phyloP scores from a whole-genome alignment of 768 basidiomycete species.

The Paxillus rubicundulus region DNA sequence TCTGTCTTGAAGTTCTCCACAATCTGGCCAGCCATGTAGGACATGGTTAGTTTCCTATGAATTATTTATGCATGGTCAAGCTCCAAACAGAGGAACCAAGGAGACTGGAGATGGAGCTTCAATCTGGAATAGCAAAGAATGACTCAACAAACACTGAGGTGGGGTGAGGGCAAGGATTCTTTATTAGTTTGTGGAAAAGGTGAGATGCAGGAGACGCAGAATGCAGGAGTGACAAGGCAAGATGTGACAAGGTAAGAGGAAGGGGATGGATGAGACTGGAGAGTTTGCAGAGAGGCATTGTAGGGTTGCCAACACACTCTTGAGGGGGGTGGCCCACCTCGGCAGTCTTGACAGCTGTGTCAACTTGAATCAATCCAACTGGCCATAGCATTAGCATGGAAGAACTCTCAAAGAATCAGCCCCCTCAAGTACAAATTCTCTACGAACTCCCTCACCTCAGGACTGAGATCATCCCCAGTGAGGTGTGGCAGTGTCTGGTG shows the following conservation, averaged over 20 bases:
- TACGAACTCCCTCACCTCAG: constrained; percentile 96
- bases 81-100: constrained; percentile 95
- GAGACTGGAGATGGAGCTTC: constrained; percentile 88
- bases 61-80: constrained; percentile 97
- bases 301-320: constrained; percentile 54
- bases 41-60: constrained; percentile 93
- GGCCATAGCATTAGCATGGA: constrained; percentile 99
- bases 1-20: constrained; percentile 94
- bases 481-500: constrained; percentile 97
- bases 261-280: too few species aligned
- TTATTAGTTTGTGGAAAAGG: constrained; percentile 34
- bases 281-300: constrained; percentile 70
- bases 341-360: constrained; percentile 99
- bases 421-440: constrained; percentile 98
- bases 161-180: constrained; percentile 55
- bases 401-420: constrained; percentile 96
- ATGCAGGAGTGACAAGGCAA: constrained; percentile 80
- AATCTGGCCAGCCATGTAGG: constrained; percentile 89
- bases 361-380: constrained; percentile 84
- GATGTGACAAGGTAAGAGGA: too few species aligned
- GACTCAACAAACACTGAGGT: constrained; percentile 90
- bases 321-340: constrained; percentile 79
- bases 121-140: constrained; percentile 99
- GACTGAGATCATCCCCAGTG: constrained; percentile 97
- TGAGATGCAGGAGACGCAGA: constrained; percentile 41